A percentile compares a stretch with the other conserved stretches of the same genome.
Conservation (phyloP, 805 yeast genomes). For the Spathaspora boniae region DNA sequence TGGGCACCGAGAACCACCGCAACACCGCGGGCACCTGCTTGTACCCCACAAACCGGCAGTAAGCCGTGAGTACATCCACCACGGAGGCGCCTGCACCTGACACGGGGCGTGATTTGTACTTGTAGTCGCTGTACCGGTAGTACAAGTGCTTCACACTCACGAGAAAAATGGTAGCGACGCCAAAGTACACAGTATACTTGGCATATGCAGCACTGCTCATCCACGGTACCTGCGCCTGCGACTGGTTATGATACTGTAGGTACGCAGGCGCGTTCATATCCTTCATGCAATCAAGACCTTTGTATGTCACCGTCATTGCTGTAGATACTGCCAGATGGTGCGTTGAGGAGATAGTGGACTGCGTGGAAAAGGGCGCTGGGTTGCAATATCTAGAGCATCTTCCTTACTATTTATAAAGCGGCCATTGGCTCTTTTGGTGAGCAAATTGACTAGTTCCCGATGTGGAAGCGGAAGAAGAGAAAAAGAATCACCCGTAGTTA, state of each 20-base stretch:
- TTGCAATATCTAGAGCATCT: no score
- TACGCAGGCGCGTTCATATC: slow-evolving; percentile 25
- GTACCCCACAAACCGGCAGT: slow-evolving; percentile 34
- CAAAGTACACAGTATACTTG: slow-evolving; percentile 37
- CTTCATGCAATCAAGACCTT: slow-evolving; percentile 38
- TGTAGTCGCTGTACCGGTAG: slow-evolving; percentile 22
- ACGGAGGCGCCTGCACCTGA: slow-evolving; percentile 17
- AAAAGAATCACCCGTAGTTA: no score
- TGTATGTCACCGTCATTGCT: slow-evolving; percentile 16
- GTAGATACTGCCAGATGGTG: neutral
- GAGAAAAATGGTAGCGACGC: slow-evolving; percentile 32
- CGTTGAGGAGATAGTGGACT: no score
- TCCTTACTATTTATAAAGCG: no score
- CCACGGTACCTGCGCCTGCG: slow-evolving; percentile 31
- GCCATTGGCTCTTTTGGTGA: no score
- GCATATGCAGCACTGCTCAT: slow-evolving; percentile 29
- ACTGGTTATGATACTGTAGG: slow-evolving; percentile 14
- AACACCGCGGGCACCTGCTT: slow-evolving; percentile 24
- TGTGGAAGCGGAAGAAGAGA: no score
- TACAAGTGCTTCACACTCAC: slow-evolving; percentile 32
- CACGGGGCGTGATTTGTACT: slow-evolving; percentile 12
- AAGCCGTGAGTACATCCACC: slow-evolving; percentile 26
- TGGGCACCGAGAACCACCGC: slow-evolving; percentile 29
- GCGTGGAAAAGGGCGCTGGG: no score
- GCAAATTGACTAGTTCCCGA: no score